phyloP scores from a whole-genome alignment of 768 basidiomycete genomes.

The Heimioporus sp. region DNA sequence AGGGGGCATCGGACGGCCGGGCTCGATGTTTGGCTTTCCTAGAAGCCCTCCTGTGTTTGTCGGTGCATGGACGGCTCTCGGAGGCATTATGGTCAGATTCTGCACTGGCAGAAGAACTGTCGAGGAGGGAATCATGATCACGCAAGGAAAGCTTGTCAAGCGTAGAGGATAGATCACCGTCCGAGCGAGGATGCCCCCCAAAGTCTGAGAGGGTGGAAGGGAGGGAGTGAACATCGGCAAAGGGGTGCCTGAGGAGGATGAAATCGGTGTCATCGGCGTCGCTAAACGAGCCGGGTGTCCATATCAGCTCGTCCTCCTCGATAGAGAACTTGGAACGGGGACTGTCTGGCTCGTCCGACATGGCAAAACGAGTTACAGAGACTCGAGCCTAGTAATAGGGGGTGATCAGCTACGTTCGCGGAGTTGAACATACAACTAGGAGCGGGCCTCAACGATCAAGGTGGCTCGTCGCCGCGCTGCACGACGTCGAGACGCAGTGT shows the following conservation, averaged over 20 bases:
- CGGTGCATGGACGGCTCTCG: background rate
- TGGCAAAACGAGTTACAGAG: background rate
- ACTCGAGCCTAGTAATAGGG: background rate
- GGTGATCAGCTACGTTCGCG: slow-evolving; percentile 9
- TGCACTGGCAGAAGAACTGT: slow-evolving; percentile 2
- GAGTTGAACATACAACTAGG: slow-evolving; percentile 7
- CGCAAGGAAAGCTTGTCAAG: slow-evolving; percentile 21
- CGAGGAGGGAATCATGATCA: slow-evolving; percentile 1
- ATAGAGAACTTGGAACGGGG: slow-evolving; percentile 13
- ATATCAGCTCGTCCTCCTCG: slow-evolving; percentile 25
- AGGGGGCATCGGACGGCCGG: slow-evolving; percentile 1
- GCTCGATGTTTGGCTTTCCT: slow-evolving; percentile 1
- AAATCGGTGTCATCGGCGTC: slow-evolving; percentile 26
- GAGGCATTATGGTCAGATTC: slow-evolving; percentile 6
- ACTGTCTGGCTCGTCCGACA: slow-evolving; percentile 14
- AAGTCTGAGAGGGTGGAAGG: slow-evolving; percentile 11
- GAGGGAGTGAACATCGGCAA: slow-evolving; percentile 11
- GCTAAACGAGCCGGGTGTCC: slow-evolving; percentile 8
- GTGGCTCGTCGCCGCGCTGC: slow-evolving; percentile 8
- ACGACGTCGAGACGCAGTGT: background rate
- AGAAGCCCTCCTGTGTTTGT: background rate
- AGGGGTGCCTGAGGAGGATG: slow-evolving; percentile 22
- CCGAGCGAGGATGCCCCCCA: slow-evolving; percentile 1
- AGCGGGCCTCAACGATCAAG: slow-evolving; percentile 2
- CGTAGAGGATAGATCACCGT: slow-evolving; percentile 8